Percentiles rank a stretch among this genome's conserved stretches.
phyloP scores from a whole-genome alignment of 2,329 filamentous ascomycete species.

The Tolypocladium tundrense region DNA sequence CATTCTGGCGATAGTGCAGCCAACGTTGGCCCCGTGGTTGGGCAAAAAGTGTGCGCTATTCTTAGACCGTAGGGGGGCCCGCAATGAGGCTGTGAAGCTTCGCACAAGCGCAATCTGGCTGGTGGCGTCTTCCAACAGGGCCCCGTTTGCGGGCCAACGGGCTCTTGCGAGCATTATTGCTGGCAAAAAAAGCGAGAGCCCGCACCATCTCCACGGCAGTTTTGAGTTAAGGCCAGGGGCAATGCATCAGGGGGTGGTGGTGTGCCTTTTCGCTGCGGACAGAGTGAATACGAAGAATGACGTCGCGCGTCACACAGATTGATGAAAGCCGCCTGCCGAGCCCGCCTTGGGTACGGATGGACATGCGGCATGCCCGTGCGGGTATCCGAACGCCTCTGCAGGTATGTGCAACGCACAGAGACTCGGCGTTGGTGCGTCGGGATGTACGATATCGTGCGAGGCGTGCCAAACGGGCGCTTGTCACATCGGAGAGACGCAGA shows the following conservation, averaged over 20 bases:
- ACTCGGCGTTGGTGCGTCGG: neutral
- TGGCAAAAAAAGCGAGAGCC: neutral
- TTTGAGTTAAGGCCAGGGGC: neutral
- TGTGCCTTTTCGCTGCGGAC: neutral
- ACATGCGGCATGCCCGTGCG: neutral
- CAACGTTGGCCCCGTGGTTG: neutral
- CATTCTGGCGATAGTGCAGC: neutral
- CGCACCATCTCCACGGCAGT: neutral
- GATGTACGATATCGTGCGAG: neutral
- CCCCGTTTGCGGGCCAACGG: neutral
- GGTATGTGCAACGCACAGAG: neutral
- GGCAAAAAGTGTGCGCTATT: neutral
- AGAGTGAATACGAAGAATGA: constrained; percentile 4
- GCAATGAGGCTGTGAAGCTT: neutral
- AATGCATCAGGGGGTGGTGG: neutral
- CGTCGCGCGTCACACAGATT: neutral
- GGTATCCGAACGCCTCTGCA: neutral
- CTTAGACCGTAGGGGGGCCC: neutral
- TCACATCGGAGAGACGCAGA: neutral
- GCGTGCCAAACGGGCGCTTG: neutral
- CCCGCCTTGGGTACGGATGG: neutral
- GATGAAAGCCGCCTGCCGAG: neutral
- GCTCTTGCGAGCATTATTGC: neutral
- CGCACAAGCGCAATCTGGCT: neutral
- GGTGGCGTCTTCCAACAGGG: neutral